Conservation (phyloP, 2,329 filamentous ascomycete genomes). For the Fonsecaea nubica region DNA sequence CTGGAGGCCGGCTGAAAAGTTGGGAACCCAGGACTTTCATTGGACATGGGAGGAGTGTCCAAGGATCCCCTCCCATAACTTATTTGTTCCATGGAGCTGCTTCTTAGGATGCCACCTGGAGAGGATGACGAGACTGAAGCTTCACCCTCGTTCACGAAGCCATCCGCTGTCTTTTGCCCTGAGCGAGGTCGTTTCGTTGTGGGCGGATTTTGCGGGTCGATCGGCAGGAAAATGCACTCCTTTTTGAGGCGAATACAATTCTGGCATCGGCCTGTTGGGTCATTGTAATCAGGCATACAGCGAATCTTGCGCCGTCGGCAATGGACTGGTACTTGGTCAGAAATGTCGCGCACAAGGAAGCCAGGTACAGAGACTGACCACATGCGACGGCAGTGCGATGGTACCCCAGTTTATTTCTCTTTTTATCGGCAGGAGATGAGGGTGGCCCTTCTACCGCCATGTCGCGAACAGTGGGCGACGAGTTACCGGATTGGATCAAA, state of each 20-base stretch:
- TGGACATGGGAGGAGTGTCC: conserved; percentile 24
- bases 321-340: conserved; percentile 66
- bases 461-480: conserved; percentile 57
- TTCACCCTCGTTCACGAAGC: conserved; percentile 50
- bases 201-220: conserved; percentile 72
- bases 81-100: conserved; percentile 31
- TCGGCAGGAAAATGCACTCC: conserved; percentile 89
- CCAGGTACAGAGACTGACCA: conserved; percentile 67
- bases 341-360: conserved; percentile 18
- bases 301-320: conserved; percentile 93
- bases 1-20: conserved; percentile 19
- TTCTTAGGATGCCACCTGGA: conserved; percentile 37
- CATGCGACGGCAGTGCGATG: conserved; percentile 95
- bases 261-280: conserved; percentile 77
- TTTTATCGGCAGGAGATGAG: conserved; percentile 65
- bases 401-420: conserved; percentile 91
- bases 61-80: conserved; percentile 19
- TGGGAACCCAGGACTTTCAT: conserved; percentile 25
- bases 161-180: conserved; percentile 51
- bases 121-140: conserved; percentile 60
- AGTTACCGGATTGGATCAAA: conserved; percentile 50
- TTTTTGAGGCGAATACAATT: conserved; percentile 96
- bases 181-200: conserved; percentile 56
- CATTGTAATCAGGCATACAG: conserved; percentile 78
- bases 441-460: conserved; percentile 44